Conservation (phyloP, 805 yeast species). For the Ogataea nitratoaversa region DNA sequence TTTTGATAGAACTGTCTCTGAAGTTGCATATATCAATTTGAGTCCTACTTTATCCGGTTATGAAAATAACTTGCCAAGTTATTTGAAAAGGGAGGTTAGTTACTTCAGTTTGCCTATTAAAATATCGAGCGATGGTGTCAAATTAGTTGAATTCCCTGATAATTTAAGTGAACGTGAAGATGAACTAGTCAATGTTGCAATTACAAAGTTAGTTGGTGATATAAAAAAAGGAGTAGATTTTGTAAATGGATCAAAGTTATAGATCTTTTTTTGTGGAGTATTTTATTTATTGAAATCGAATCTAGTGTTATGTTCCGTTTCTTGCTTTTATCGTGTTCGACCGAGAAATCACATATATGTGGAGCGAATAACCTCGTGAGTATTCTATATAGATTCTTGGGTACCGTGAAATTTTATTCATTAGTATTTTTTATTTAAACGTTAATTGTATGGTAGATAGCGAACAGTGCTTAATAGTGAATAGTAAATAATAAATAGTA, state of each 20-base stretch:
- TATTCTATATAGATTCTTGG: too few species aligned
- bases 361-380: too few species aligned
- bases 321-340: too few species aligned
- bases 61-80: constrained; percentile 35
- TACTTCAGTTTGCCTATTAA: constrained; percentile 48
- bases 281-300: too few species aligned
- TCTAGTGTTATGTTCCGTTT: too few species aligned
- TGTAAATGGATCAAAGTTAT: constrained; percentile 20
- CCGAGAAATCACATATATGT: too few species aligned
- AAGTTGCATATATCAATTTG: constrained; percentile 50
- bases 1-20: constrained; percentile 28
- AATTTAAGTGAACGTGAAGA: constrained; percentile 11
- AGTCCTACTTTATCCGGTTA: constrained; percentile 41
- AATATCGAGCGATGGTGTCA: constrained; percentile 36
- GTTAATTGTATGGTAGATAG: too few species aligned
- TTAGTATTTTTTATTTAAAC: too few species aligned
- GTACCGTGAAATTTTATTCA: too few species aligned
- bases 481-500: too few species aligned
- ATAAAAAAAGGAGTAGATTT: constrained; percentile 21
- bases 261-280: background rate
- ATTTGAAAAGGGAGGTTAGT: constrained; percentile 27
- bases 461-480: too few species aligned
- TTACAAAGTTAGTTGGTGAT: constrained; percentile 15
- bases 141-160: constrained; percentile 16
- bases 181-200: constrained; percentile 12